Evolutionary conservation across 1,284 basidiomycete genomes (phyloP).

Genomic region (Rhodotorula glutinis): DNA sequence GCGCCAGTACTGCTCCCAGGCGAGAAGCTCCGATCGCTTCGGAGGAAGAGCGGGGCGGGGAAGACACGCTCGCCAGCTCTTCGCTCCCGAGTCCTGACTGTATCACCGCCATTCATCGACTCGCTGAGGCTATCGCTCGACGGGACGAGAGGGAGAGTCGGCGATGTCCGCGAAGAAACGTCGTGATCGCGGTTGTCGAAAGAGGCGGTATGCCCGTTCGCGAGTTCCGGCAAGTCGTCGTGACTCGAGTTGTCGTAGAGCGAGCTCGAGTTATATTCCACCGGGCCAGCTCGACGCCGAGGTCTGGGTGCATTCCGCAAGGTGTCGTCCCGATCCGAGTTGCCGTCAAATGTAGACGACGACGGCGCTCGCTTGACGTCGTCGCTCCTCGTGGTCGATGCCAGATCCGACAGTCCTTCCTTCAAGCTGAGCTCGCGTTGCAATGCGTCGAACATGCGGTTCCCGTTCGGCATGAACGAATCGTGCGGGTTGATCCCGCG

Average conservation of each 20-base stretch:
- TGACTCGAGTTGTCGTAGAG: background rate
- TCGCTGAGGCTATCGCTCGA: background rate
- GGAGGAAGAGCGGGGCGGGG: conserved; percentile 33
- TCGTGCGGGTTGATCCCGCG: background rate
- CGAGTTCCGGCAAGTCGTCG: background rate
- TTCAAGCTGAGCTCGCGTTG: conserved; percentile 26
- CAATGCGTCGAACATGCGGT: conserved; percentile 25
- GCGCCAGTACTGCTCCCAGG: background rate
- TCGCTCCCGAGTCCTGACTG: background rate
- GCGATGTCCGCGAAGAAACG: background rate
- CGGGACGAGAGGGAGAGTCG: background rate
- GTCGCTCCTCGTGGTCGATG: background rate
- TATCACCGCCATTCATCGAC: background rate
- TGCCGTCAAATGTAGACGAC: background rate
- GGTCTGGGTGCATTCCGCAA: background rate
- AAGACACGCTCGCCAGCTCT: conserved; percentile 25
- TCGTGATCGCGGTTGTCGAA: background rate
- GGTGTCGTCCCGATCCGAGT: conserved; percentile 1
- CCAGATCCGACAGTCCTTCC: conserved; percentile 1
- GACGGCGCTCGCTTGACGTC: background rate
- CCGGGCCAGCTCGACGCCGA: background rate
- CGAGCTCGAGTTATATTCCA: background rate
- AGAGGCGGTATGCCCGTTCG: background rate
- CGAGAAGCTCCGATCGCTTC: conserved; percentile 14
- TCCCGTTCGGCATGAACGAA: background rate